Evolutionary conservation across 73 alveolate genomes (phyloP).

Genomic region (Paramecium tetraurelia): DNA sequence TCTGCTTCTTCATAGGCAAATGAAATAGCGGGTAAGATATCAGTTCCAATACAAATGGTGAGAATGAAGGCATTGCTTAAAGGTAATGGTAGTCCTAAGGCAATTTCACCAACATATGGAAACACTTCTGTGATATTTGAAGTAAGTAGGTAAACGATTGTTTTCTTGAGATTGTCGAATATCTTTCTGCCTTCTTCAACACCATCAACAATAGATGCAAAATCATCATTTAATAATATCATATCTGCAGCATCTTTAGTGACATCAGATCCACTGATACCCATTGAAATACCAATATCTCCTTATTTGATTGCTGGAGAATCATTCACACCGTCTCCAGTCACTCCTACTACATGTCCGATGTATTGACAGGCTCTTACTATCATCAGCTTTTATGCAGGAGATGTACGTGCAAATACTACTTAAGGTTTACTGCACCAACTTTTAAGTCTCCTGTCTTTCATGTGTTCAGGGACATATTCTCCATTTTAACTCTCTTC

Average conservation of each 20-base stretch:
- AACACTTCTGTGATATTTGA: constrained; percentile 87
- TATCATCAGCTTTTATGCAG: constrained; percentile 87
- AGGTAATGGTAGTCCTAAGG: constrained; percentile 85
- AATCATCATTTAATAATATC: constrained; percentile 95
- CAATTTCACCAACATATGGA: constrained; percentile 81
- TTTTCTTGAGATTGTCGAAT: constrained; percentile 87
- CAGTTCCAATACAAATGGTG: constrained; percentile 87
- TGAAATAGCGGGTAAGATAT: constrained; percentile 91
- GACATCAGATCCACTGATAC: constrained; percentile 97
- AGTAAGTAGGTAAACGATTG: constrained; percentile 76
- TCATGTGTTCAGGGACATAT: constrained; percentile 38
- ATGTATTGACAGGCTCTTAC: constrained; percentile 90
- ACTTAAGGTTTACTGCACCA: constrained; percentile 89
- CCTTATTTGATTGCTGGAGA: constrained; percentile 94
- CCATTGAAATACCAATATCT: constrained; percentile 93
- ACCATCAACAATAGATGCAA: constrained; percentile 95
- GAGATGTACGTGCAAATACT: constrained; percentile 92
- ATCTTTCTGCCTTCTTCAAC: constrained; percentile 97
- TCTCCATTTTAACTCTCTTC: constrained; percentile 32
- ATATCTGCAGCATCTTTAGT: constrained; percentile 99
- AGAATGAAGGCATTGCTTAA: constrained; percentile 82
- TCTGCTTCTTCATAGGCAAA: constrained; percentile 94
- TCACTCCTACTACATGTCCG: constrained; percentile 89
- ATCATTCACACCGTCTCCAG: constrained; percentile 96
- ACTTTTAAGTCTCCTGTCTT: constrained; percentile 76